These are phyloP conservation scores for Pseudogymnoascus sp. DNA, from an alignment of 2,329 filamentous ascomycete species.

Conservation along the genomic window DNA sequence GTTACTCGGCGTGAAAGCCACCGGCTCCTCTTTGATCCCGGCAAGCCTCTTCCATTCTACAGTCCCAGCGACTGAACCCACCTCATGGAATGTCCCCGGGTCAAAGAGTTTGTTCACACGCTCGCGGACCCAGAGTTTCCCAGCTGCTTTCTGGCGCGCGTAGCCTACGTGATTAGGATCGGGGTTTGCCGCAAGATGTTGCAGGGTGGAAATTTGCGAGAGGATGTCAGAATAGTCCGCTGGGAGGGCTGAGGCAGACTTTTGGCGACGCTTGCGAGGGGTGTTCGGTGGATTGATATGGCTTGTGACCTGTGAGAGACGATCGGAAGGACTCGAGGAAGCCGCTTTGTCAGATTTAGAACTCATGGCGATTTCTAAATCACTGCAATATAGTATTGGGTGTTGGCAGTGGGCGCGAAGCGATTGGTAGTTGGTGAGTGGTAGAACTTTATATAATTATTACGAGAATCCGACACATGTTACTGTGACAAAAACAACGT, in stretches of 20 bases:
- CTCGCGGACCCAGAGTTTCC: slow-evolving; percentile 59
- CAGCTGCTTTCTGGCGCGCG: slow-evolving; percentile 53
- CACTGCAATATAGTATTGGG: not conserved
- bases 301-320: slow-evolving; percentile 26
- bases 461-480: not conserved
- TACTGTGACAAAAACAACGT: not conserved
- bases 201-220: slow-evolving; percentile 45
- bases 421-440: not conserved
- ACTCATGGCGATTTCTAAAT: not conserved
- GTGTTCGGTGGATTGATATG: slow-evolving; percentile 22
- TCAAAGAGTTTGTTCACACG: slow-evolving; percentile 53
- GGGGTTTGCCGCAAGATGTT: slow-evolving; percentile 46
- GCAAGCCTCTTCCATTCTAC: slow-evolving; percentile 48
- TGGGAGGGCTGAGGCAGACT: slow-evolving; percentile 35
- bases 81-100: slow-evolving; percentile 46
- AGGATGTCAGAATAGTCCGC: slow-evolving; percentile 56
- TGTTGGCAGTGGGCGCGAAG: not conserved
- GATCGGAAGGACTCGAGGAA: slow-evolving; percentile 23
- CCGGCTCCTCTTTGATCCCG: slow-evolving; percentile 38
- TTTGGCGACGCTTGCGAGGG: slow-evolving; percentile 24
- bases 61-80: slow-evolving; percentile 52
- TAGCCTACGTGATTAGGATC: slow-evolving; percentile 48
- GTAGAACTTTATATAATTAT: not conserved
- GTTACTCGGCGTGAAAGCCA: slow-evolving; percentile 50
- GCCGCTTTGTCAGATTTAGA: not conserved